These are phyloP conservation scores for Lasiosphaeria miniovina DNA, from an alignment of 495 filamentous ascomycete species.

Conservation along the genomic window DNA sequence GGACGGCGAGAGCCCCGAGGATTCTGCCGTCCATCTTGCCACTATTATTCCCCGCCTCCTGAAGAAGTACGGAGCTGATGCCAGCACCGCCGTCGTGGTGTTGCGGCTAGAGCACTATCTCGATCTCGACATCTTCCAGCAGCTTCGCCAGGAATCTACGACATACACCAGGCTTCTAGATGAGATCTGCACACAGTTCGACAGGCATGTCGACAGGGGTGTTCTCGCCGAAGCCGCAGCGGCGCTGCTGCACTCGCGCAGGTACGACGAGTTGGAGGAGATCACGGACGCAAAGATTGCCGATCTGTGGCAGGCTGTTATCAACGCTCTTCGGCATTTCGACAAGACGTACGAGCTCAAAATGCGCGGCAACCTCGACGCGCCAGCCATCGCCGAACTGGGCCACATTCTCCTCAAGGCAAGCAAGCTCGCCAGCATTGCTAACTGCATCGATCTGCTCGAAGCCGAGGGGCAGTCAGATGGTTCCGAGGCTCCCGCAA, in stretches of 20 bases:
- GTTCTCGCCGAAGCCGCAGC: slow-evolving; percentile 82
- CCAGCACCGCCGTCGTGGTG: slow-evolving; percentile 79
- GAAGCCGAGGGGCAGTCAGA: slow-evolving; percentile 59
- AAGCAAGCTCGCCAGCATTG: slow-evolving; percentile 75
- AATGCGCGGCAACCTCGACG: slow-evolving; percentile 57
- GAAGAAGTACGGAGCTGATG: slow-evolving; percentile 87
- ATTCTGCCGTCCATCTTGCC: slow-evolving; percentile 70
- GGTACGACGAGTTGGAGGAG: slow-evolving; percentile 83
- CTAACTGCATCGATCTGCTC: slow-evolving; percentile 68
- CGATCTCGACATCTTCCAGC: slow-evolving; percentile 83
- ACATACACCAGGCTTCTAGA: slow-evolving; percentile 80
- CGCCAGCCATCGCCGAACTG: slow-evolving; percentile 61
- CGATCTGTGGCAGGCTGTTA: slow-evolving; percentile 78
- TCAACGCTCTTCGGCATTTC: slow-evolving; percentile 65
- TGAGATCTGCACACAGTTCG: slow-evolving; percentile 91
- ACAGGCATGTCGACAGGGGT: slow-evolving; percentile 78
- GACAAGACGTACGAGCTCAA: slow-evolving; percentile 64
- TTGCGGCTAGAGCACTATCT: slow-evolving; percentile 83
- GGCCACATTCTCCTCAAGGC: slow-evolving; percentile 80
- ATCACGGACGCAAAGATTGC: slow-evolving; percentile 74
- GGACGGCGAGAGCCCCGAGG: slow-evolving; percentile 68
- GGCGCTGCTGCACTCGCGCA: slow-evolving; percentile 79
- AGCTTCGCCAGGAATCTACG: slow-evolving; percentile 79
- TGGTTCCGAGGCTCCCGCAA: slow-evolving; percentile 45
- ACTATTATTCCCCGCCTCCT: slow-evolving; percentile 77